Base-by-base conservation (phyloP, 139 green algal genomes). In the Spirogloea muscicola region DNA sequence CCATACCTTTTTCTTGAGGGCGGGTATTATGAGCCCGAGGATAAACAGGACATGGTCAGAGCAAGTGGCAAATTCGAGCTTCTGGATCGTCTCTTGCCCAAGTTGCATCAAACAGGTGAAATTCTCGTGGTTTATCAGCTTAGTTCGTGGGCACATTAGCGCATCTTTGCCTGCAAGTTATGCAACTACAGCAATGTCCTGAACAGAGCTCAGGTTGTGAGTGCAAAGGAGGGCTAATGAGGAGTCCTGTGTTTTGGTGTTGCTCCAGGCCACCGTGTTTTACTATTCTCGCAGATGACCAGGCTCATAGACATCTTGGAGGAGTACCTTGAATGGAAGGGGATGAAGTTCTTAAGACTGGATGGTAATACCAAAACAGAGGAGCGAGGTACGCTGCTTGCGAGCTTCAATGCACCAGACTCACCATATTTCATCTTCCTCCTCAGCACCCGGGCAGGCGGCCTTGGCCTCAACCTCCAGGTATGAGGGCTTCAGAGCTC, bases 401-500 rank as follows among this genome's bases (percentile, higher is more conserved):
- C 60, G 61, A 59, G 78, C 21, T 94, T 92, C 79, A 93, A 94
- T 67, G 82, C 74, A 2, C 46, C 58, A 31, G 72, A 82, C 81
- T 88, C 73, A 9, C 46, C 73, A 6, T 75, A 82, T 57, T 91
- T 89, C 76, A 72, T 93, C 44, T 92, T 93, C 72, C 72, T 93
- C 58, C 84, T 94, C 13, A 90, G 83, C 58, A 94, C 89, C 0
- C 83, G 89, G 5, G 89, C 89, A 9, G 89, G 89, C 2, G 87
- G 86, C 1, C 82, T 93, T 27, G 89, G 89, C 29, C 84, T 94
- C 49, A 94, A 94, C 82, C 82, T 94, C 37, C n/a, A n/a, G n/a
- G n/a, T n/a, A n/a, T n/a, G n/a, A n/a, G n/a, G n/a, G n/a, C n/a
- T n/a, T n/a, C n/a, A n/a, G n/a, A n/a, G n/a, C n/a, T n/a, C n/a